A percentile compares a stretch with the other conserved stretches of the same genome.
phyloP scores from a whole-genome alignment of 148 eudicot species.

The Fagopyrum homotropicum region DNA sequence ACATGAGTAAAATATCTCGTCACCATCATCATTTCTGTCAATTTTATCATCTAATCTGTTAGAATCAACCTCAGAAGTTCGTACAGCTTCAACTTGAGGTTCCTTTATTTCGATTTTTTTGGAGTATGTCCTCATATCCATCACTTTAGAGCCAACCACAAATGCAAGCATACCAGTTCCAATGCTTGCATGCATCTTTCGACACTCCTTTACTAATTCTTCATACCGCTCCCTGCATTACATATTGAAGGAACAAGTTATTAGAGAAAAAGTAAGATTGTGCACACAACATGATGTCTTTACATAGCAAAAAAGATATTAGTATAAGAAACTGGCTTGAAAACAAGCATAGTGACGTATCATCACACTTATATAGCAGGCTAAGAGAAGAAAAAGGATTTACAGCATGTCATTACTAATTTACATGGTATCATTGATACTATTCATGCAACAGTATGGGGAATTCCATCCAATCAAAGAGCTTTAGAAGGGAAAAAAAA shows the following conservation, averaged over 20 bases:
- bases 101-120: conserved; percentile 53
- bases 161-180: conserved; percentile 95
- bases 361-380: neutral
- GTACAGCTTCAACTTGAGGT: conserved; percentile 41
- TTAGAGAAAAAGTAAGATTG: conserved; percentile 7
- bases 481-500: neutral
- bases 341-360: neutral
- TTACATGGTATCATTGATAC: neutral
- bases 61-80: conserved; percentile 34
- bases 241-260: conserved; percentile 6
- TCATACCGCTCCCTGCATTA: conserved; percentile 74
- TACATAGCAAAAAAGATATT: neutral
- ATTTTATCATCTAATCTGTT: conserved; percentile 32
- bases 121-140: conserved; percentile 84
- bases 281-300: conserved; percentile 5
- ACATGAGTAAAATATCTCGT: conserved; percentile 42
- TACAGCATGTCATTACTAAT: neutral
- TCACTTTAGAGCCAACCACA: conserved; percentile 87
- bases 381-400: neutral
- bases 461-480: neutral
- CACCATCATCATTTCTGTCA: conserved; percentile 48
- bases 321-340: neutral
- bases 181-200: conserved; percentile 91
- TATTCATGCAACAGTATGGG: neutral
- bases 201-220: conserved; percentile 80